These are phyloP conservation scores for Fusarium floridanum DNA, from an alignment of 2,329 filamentous ascomycete species.

Conservation along the genomic window DNA sequence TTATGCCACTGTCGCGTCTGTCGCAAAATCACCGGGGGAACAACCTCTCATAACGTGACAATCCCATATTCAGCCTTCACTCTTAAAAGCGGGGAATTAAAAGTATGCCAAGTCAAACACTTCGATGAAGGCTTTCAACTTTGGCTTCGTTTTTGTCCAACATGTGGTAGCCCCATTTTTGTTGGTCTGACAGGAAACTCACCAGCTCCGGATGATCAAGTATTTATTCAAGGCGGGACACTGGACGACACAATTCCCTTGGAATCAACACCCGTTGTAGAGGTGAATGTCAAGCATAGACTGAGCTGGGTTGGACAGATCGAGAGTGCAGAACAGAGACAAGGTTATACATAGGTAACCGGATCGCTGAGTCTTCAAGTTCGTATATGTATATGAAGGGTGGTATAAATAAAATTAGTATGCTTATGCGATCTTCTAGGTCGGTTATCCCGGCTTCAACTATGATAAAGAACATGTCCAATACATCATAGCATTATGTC, in stretches of 20 bases:
- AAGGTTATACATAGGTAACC: not conserved
- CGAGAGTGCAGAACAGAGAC: not conserved
- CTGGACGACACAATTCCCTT: not conserved
- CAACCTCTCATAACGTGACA: not conserved
- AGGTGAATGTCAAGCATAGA: not conserved
- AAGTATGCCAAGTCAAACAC: not conserved
- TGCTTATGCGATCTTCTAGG: too few species aligned
- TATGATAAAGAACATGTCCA: too few species aligned
- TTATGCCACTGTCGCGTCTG: not conserved
- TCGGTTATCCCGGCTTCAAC: too few species aligned
- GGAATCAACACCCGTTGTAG: not conserved
- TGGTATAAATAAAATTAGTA: not conserved
- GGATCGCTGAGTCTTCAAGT: not conserved
- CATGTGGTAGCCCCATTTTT: not conserved
- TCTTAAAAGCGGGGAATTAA: not conserved
- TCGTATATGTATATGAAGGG: not conserved
- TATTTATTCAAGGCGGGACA: not conserved
- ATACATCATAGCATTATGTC: too few species aligned
- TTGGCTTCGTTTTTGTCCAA: not conserved
- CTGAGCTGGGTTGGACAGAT: not conserved
- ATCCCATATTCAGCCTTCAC: not conserved
- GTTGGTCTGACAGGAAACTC: not conserved
- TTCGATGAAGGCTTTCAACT: not conserved
- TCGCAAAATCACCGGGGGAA: not conserved
- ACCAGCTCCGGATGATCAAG: not conserved